phyloP scores from a whole-genome alignment of 805 yeast species.

The Candida parachauliodes region DNA sequence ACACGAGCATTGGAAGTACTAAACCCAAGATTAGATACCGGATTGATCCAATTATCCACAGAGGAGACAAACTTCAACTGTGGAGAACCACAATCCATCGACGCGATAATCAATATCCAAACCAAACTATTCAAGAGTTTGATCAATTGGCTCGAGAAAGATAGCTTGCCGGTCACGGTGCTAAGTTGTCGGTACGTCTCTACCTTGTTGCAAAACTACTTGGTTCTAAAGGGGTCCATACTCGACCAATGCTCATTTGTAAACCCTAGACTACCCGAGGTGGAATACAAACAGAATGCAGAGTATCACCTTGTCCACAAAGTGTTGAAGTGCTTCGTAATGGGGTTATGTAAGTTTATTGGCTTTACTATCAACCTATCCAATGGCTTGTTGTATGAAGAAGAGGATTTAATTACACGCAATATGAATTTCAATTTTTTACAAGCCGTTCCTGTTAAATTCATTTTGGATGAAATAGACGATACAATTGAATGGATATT shows the following conservation, averaged over 20 bases:
- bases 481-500: conserved; percentile 30
- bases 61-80: conserved; percentile 49
- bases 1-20: conserved; percentile 82
- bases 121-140: conserved; percentile 52
- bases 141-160: conserved; percentile 73
- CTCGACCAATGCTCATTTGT: conserved; percentile 11
- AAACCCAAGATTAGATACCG: conserved; percentile 74
- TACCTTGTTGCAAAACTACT: conserved; percentile 43
- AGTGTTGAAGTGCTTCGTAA: conserved; percentile 47
- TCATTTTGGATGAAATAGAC: conserved; percentile 27
- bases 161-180: conserved; percentile 72
- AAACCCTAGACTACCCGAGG: conserved; percentile 13
- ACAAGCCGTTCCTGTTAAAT: conserved; percentile 17
- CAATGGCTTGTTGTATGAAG: conserved; percentile 63
- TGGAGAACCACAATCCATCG: conserved; percentile 29
- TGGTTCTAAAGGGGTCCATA: conserved; percentile 7
- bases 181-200: conserved; percentile 74
- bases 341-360: conserved; percentile 54
- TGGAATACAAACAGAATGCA: conserved; percentile 8
- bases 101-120: conserved; percentile 47
- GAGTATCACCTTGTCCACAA: conserved; percentile 40
- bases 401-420: conserved; percentile 69
- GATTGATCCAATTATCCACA: conserved; percentile 47
- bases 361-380: conserved; percentile 46
- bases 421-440: conserved; percentile 49